phyloP scores from a whole-genome alignment of 768 basidiomycete genomes.

The Collybia mongolica region DNA sequence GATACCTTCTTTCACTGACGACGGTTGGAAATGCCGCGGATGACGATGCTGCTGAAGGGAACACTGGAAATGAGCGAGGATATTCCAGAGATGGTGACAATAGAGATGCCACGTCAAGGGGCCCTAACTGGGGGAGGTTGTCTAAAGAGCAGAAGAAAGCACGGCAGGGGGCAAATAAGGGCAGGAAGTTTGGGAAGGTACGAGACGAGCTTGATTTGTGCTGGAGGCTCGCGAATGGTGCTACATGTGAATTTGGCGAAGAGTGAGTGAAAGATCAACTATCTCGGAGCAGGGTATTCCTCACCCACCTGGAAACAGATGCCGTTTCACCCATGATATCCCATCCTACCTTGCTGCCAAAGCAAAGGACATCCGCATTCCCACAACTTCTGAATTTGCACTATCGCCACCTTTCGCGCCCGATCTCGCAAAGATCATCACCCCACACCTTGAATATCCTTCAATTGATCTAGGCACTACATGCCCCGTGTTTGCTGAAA shows the following conservation, averaged over 20 bases:
- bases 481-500: constrained; percentile 69
- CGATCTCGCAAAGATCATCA: constrained; percentile 21
- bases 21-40: constrained; percentile 21
- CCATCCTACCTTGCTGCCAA: constrained; percentile 74
- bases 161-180: constrained; percentile 81
- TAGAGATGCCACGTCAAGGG: constrained; percentile 18
- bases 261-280: constrained; percentile 41
- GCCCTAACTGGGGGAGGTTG: constrained; percentile 31
- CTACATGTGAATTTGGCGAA: constrained; percentile 67
- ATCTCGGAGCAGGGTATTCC: background rate
- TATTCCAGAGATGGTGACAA: constrained; percentile 19
- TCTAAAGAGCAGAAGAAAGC: constrained; percentile 72
- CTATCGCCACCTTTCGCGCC: constrained; percentile 51
- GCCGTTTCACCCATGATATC: constrained; percentile 81
- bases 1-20: constrained; percentile 28
- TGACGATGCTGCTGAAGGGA: constrained; percentile 61
- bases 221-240: constrained; percentile 72
- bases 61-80: constrained; percentile 34
- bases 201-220: constrained; percentile 84
- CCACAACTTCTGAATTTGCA: constrained; percentile 40
- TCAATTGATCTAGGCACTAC: constrained; percentile 44
- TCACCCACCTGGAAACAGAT: constrained; percentile 38
- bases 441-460: constrained; percentile 28
- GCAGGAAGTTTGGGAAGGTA: constrained; percentile 72
- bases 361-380: constrained; percentile 67